Conservation (phyloP, 1,139 yeast genomes). For the Diutina scorzettiae region DNA sequence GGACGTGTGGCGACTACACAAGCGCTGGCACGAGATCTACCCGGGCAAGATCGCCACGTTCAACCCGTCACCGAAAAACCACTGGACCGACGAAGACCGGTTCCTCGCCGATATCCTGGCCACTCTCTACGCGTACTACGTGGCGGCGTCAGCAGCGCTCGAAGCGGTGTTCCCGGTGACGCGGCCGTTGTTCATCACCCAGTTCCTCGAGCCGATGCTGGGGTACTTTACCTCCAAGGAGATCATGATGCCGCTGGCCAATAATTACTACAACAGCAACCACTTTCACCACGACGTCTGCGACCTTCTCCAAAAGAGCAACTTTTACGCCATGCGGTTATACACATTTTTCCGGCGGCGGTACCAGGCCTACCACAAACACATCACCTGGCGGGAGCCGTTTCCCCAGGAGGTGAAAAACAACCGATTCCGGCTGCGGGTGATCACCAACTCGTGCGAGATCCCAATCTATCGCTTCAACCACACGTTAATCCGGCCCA, state of each 20-base stretch:
- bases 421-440: conserved; percentile 13
- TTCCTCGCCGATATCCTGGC: conserved; percentile 2
- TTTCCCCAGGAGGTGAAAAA: conserved; percentile 7
- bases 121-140: conserved; percentile 17
- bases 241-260: conserved; percentile 10
- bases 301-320: conserved; percentile 15
- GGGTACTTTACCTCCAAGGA: conserved; percentile 10
- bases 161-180: conserved; percentile 18
- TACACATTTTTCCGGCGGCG: conserved; percentile 18
- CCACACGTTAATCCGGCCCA: conserved; percentile 20
- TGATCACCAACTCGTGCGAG: conserved; percentile 13
- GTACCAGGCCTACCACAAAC: conserved; percentile 12
- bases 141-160: conserved; percentile 16
- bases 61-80: background rate
- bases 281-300: background rate
- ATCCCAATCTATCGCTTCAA: conserved; percentile 18
- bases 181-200: conserved; percentile 15
- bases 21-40: background rate
- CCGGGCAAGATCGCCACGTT: background rate
- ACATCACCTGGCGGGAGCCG: conserved; percentile 14
- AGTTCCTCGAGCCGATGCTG: conserved; percentile 14
- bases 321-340: conserved; percentile 17
- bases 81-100: background rate
- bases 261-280: conserved; percentile 8
- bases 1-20: background rate